Conservation (phyloP, 2,329 filamentous ascomycete genomes). For the Beauveria asiatica region DNA sequence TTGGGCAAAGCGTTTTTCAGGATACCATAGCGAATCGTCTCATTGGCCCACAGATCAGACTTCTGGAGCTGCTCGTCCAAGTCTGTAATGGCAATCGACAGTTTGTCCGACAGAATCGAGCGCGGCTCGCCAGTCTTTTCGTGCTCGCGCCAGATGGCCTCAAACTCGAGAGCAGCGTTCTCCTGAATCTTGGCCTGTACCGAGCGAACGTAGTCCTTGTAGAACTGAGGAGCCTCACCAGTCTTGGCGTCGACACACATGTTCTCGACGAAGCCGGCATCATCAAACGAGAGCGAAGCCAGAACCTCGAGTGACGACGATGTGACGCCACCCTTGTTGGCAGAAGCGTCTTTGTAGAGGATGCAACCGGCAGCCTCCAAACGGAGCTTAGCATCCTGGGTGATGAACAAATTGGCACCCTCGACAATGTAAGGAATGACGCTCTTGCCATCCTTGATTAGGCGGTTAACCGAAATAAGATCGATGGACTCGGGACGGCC, state of each 20-base stretch:
- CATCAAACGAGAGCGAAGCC: constrained; percentile 89
- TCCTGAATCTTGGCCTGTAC: constrained; percentile 87
- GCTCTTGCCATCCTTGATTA: constrained; percentile 84
- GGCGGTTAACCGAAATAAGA: constrained; percentile 72
- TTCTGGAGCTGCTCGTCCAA: constrained; percentile 93
- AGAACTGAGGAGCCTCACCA: constrained; percentile 79
- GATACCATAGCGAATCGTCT: constrained; percentile 67
- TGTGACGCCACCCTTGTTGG: constrained; percentile 97
- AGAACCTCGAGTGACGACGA: constrained; percentile 95
- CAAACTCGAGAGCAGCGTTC: constrained; percentile 90
- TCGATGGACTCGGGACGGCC: constrained; percentile 96
- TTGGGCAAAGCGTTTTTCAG: constrained; percentile 79
- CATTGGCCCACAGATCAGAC: constrained; percentile 83
- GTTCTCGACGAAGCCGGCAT: constrained; percentile 76
- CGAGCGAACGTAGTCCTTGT: constrained; percentile 82
- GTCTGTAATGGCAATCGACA: constrained; percentile 89
- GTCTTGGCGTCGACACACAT: constrained; percentile 71
- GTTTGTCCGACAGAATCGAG: constrained; percentile 82
- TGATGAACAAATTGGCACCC: constrained; percentile 97
- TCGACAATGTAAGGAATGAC: constrained; percentile 93
- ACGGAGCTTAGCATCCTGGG: constrained; percentile 91
- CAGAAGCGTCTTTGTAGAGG: constrained; percentile 94
- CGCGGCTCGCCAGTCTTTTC: constrained; percentile 70
- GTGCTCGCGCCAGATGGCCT: constrained; percentile 95
- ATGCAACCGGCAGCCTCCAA: constrained; percentile 93